Base-by-base conservation (phyloP, 192 early-diverging fungal species). In the Coemansia sp. region DNA sequence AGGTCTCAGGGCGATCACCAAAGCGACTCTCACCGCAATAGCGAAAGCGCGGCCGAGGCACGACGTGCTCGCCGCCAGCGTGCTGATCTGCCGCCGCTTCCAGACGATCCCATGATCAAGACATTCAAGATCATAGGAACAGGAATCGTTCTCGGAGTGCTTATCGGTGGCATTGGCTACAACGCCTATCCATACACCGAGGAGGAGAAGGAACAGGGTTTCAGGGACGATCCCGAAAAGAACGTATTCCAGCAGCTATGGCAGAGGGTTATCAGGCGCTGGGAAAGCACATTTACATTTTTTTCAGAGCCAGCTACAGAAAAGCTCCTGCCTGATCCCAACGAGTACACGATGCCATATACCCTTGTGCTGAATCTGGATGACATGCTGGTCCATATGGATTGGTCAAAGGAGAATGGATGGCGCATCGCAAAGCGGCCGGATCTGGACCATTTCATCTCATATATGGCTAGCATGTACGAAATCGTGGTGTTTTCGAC, bases 381-480 rank as follows among this genome's bases (percentile, higher is more conserved):
- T 62, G 94, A 99, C 66, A 92, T 94, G 43, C 79, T 99, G 73
- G 86, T 94, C 35, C 91, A 96, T 68, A 87, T 95, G 64, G 92
- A 88, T 61, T 99, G 96, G 96, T 87, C 93, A 65, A 94, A 93
- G 85, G 89, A 96, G 67, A 83, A 92, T 62, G 97, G 97, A 23
- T 99, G 97, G 97, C 87, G 96, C 59, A 89, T 91, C 54, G 97
- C 96, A 38, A 95, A 93, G 71, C 88, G 97, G 50, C 96, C 97
- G 15, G 96, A 94, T 46, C 87, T 95, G 41, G 96, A 99, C 59
- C 92, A 97, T 71, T 96, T 99, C 73, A 69, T 99, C 25, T 87
- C 90, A 59, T 94, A 95, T 75, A 79, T 98, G 64, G 87, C 88
- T 63, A 89, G 90, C 70, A 90, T 93, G 78, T 99, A 87, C 77